Conservation (phyloP, 2,329 filamentous ascomycete species). For the Xylariaceae sp. region DNA sequence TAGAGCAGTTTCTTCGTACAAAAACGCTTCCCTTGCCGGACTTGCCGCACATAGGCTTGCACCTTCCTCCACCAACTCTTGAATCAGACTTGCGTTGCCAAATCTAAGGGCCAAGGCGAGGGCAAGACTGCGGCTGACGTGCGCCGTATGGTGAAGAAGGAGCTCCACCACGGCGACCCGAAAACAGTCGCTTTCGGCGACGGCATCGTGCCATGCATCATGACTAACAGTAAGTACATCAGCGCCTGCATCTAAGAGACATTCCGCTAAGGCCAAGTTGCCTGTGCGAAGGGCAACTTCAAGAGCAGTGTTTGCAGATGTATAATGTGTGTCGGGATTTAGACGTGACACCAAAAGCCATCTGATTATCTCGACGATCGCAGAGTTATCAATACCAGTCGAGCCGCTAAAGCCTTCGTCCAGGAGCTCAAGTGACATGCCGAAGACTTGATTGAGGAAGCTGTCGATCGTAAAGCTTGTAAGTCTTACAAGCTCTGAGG, state of each 20-base stretch:
- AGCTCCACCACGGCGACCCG: background rate
- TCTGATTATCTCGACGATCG: background rate
- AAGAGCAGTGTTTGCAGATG: too few species aligned
- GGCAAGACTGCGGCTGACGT: background rate
- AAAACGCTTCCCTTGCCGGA: background rate
- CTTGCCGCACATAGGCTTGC: background rate
- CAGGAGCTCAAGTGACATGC: constrained; percentile 1
- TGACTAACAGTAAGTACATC: background rate
- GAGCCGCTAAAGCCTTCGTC: background rate
- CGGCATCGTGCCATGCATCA: too few species aligned
- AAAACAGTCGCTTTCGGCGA: background rate
- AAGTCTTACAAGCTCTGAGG: background rate
- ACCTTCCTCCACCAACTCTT: background rate
- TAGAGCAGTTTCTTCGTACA: constrained; percentile 1
- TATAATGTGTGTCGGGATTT: too few species aligned
- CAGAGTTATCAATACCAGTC: background rate
- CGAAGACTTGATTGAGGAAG: constrained; percentile 6
- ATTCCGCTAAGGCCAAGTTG: background rate
- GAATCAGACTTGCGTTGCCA: too few species aligned
- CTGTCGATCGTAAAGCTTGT: constrained; percentile 2
- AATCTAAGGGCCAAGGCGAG: background rate
- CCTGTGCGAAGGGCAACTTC: too few species aligned
- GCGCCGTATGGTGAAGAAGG: constrained; percentile 2
- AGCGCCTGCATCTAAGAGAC: constrained; percentile 4
- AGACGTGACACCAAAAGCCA: constrained; percentile 4